A percentile compares a stretch with the other conserved stretches of the same genome.
These are phyloP conservation scores for Malassezia vespertilionis DNA, from an alignment of 1,284 basidiomycete genomes.

Conservation along the genomic window DNA sequence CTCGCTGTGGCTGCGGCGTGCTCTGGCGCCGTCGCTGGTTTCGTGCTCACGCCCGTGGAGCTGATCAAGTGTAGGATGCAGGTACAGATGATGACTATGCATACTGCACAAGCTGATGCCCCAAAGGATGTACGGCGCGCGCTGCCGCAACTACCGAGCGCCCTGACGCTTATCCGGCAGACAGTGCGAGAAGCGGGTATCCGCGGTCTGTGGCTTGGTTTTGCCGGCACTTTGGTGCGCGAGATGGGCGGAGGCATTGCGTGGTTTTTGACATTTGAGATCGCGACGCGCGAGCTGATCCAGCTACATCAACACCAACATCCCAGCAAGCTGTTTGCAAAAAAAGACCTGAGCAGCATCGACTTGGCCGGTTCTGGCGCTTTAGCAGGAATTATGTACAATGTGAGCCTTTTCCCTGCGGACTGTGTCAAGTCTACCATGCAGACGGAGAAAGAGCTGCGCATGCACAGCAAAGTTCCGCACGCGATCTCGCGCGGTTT, in stretches of 20 bases:
- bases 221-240: slow-evolving; percentile 65
- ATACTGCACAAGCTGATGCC: not conserved
- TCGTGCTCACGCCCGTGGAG: slow-evolving; percentile 80
- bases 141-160: no score
- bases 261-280: slow-evolving; percentile 78
- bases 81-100: slow-evolving; percentile 65
- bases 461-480: slow-evolving; percentile 49
- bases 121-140: no score
- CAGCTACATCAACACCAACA: slow-evolving; percentile 12
- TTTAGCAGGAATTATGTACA: slow-evolving; percentile 74
- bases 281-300: slow-evolving; percentile 27
- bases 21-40: slow-evolving; percentile 69
- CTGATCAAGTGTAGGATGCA: slow-evolving; percentile 92
- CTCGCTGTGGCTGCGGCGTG: slow-evolving; percentile 65
- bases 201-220: slow-evolving; percentile 73
- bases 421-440: slow-evolving; percentile 90
- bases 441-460: slow-evolving; percentile 82
- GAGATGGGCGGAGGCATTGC: slow-evolving; percentile 76
- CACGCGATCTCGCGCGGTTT: slow-evolving; percentile 60
- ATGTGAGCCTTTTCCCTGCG: slow-evolving; percentile 53
- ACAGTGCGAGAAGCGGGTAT: slow-evolving; percentile 61
- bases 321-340: slow-evolving; percentile 18
- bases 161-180: slow-evolving; percentile 58
- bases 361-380: slow-evolving; percentile 79
- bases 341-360: slow-evolving; percentile 57